Conservation (phyloP, 257 asterid genomes). For the Oldenlandia corymbosa region DNA sequence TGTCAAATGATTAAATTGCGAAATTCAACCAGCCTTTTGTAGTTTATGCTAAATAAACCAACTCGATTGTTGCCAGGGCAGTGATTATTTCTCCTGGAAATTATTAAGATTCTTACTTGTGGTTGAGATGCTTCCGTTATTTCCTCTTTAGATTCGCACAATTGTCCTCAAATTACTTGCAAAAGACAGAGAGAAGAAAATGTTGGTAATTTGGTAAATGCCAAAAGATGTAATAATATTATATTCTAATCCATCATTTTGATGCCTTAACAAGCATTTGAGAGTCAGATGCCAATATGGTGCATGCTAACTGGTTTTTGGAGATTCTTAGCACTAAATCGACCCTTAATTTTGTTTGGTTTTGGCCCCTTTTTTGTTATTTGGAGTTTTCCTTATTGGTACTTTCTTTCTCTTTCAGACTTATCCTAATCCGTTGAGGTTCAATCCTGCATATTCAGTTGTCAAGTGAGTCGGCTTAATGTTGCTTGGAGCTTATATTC, state of each 20-base stretch:
- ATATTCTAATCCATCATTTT: neutral
- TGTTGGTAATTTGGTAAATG: neutral
- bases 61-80: too few relatives aligned
- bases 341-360: neutral
- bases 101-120: too few relatives aligned
- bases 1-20: too few relatives aligned
- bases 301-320: too few relatives aligned
- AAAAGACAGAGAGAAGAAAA: neutral
- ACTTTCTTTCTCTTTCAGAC: conserved; percentile 33
- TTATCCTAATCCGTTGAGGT: conserved; percentile 38
- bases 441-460: conserved; percentile 52
- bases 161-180: neutral
- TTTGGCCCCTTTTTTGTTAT: neutral
- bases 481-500: conserved; percentile 4
- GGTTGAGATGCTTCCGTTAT: too few relatives aligned
- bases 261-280: neutral
- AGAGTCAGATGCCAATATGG: too few relatives aligned
- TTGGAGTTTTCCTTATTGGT: conserved; percentile 9
- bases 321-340: neutral
- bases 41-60: too few relatives aligned
- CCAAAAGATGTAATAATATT: too few relatives aligned
- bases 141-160: neutral
- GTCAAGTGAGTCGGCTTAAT: conserved; percentile 37
- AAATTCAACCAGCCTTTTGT: too few relatives aligned
- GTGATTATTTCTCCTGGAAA: too few relatives aligned